Evolutionary conservation across 2,329 filamentous ascomycete species (phyloP).

Genomic region (Aspergillus oerlinghausenensis): DNA sequence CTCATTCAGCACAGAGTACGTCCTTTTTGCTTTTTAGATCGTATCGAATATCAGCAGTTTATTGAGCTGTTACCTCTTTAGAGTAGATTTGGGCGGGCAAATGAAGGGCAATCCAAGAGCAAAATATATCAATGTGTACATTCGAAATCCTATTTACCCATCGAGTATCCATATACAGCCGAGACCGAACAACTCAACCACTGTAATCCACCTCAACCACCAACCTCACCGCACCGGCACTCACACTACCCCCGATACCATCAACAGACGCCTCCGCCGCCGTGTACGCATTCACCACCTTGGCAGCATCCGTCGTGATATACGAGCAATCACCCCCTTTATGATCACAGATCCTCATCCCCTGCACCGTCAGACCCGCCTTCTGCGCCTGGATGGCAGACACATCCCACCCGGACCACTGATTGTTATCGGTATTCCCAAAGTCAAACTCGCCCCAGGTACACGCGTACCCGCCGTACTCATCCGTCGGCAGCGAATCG

Average conservation of each 20-base stretch:
- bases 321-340: slow-evolving; percentile 25
- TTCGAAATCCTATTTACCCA: slow-evolving; percentile 2
- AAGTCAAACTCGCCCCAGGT: slow-evolving; percentile 39
- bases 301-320: slow-evolving; percentile 19
- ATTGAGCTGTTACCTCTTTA: background rate
- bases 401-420: slow-evolving; percentile 38
- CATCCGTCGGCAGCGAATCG: slow-evolving; percentile 21
- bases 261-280: slow-evolving; percentile 19
- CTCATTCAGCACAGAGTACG: background rate
- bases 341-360: slow-evolving; percentile 30
- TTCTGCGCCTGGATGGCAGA: slow-evolving; percentile 35
- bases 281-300: slow-evolving; percentile 27
- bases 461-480: slow-evolving; percentile 29
- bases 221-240: slow-evolving; percentile 27
- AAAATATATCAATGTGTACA: background rate
- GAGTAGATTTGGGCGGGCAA: background rate
- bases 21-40: background rate
- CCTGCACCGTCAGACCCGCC: slow-evolving; percentile 25
- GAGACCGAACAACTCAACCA: background rate
- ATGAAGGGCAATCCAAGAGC: background rate
- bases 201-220: slow-evolving; percentile 26
- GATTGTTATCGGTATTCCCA: slow-evolving; percentile 27
- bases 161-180: slow-evolving; percentile 1
- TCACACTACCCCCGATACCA: slow-evolving; percentile 33
- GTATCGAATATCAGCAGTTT: background rate